Percentiles rank a stretch among this genome's conserved stretches.
These are phyloP conservation scores for Digitaria exilis DNA, from an alignment of 202 grass and related monocot species.

Conservation along the genomic window DNA sequence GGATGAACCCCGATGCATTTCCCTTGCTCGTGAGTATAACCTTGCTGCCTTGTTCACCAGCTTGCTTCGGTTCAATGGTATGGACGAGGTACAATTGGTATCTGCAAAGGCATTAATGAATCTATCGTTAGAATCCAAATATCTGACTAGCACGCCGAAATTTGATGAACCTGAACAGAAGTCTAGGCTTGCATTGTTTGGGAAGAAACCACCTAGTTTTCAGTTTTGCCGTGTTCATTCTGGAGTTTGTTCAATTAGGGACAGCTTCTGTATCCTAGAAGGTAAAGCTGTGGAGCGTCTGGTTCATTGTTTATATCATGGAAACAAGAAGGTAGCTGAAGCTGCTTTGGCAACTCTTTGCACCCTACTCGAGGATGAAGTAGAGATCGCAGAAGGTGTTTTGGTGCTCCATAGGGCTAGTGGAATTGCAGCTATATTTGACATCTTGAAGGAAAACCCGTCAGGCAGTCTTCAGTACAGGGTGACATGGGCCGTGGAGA, in stretches of 20 bases:
- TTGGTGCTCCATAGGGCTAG: conserved; percentile 42
- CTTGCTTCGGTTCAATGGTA: conserved; percentile 67
- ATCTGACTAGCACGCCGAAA: conserved; percentile 47
- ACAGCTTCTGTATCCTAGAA: conserved; percentile 76
- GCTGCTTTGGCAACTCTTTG: conserved; percentile 64
- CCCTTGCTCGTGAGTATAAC: conserved; percentile 61
- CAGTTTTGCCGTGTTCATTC: conserved; percentile 59
- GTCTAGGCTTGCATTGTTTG: conserved; percentile 29
- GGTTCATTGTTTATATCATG: conserved; percentile 65
- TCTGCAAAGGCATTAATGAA: conserved; percentile 72
- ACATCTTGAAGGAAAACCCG: conserved; percentile 54
- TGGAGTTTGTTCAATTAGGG: conserved; percentile 64
- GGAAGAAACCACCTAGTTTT: conserved; percentile 23
- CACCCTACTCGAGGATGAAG: conserved; percentile 70
- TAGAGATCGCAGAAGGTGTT: conserved; percentile 58
- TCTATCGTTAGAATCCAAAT: conserved; percentile 69
- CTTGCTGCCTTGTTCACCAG: conserved; percentile 64
- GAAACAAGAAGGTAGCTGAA: conserved; percentile 63
- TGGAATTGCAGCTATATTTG: conserved; percentile 58
- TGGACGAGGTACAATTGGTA: conserved; percentile 54
- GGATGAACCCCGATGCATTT: conserved; percentile 45
- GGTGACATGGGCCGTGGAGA: conserved; percentile 79
- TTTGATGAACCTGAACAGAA: conserved; percentile 37
- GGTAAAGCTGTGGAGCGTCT: conserved; percentile 69
- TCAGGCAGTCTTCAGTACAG: conserved; percentile 57